phyloP scores from a whole-genome alignment of 2,329 filamentous ascomycete species.

The Orbilia brochopaga region DNA sequence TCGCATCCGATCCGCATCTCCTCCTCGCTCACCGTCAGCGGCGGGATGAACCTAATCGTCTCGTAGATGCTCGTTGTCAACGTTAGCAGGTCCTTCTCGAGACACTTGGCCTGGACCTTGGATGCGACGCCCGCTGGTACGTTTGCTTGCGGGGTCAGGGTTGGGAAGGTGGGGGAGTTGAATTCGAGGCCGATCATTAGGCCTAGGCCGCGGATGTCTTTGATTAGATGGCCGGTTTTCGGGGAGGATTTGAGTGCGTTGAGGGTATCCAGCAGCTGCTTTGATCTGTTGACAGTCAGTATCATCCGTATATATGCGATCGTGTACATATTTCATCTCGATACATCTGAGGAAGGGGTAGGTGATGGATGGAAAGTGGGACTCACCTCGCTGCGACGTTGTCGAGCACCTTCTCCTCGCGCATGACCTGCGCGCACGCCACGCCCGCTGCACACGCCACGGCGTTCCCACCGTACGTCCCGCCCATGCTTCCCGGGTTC shows the following conservation, averaged over 20 bases:
- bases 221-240: slow-evolving; percentile 56
- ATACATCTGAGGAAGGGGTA: too few relatives aligned
- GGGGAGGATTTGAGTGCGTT: slow-evolving; percentile 52
- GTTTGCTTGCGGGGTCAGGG: slow-evolving; percentile 24
- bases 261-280: slow-evolving; percentile 53
- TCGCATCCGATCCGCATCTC: slow-evolving; percentile 58
- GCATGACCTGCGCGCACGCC: slow-evolving; percentile 57
- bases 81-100: slow-evolving; percentile 58
- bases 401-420: slow-evolving; percentile 57
- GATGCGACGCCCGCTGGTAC: slow-evolving; percentile 56
- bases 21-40: slow-evolving; percentile 58
- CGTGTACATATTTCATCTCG: too few relatives aligned
- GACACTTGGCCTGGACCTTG: slow-evolving; percentile 59
- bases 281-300: slow-evolving; percentile 19
- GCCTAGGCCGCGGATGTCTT: slow-evolving; percentile 58
- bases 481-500: slow-evolving; percentile 58
- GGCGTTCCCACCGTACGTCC: slow-evolving; percentile 58
- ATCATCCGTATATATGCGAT: too few relatives aligned
- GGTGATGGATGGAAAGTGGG: slow-evolving; percentile 49
- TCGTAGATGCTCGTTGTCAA: slow-evolving; percentile 59
- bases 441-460: slow-evolving; percentile 58
- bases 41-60: slow-evolving; percentile 58
- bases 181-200: slow-evolving; percentile 59
- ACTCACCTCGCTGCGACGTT: slow-evolving; percentile 57
- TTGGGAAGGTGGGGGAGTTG: slow-evolving; percentile 53